Evolutionary conservation across 2,329 filamentous ascomycete genomes (phyloP).

Genomic region (Sarocladium strictum): DNA sequence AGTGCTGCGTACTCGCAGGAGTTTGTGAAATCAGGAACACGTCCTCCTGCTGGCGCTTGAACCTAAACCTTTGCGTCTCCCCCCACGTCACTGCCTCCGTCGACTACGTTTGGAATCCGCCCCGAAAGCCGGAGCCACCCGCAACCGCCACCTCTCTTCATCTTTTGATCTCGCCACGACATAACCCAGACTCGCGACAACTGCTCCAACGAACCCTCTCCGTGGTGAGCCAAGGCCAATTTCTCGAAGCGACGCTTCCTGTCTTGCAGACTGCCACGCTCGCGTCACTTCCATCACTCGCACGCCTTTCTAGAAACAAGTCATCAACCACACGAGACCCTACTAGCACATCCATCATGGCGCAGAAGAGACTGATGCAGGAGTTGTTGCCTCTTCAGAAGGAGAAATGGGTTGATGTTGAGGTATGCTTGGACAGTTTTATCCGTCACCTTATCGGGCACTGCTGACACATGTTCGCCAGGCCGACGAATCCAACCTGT

Average conservation of each 20-base stretch:
- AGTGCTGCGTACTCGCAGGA: too few relatives aligned
- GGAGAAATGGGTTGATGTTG: constrained; percentile 91
- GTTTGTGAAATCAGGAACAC: too few relatives aligned
- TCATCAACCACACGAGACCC: too few relatives aligned
- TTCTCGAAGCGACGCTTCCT: too few relatives aligned
- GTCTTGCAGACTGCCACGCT: too few relatives aligned
- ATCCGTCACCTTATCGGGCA: neutral
- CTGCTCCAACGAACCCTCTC: too few relatives aligned
- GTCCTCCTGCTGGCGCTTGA: neutral
- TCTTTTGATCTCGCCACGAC: neutral
- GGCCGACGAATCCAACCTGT: constrained; percentile 75
- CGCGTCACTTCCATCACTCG: too few relatives aligned
- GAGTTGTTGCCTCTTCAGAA: constrained; percentile 77
- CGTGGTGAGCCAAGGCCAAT: too few relatives aligned
- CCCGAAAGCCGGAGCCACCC: constrained; percentile 8
- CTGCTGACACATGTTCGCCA: constrained; percentile 26
- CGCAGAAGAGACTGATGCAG: constrained; percentile 76
- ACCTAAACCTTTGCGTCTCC: neutral
- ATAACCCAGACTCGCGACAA: neutral
- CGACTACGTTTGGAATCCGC: neutral
- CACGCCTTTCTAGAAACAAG: too few relatives aligned
- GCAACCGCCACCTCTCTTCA: neutral
- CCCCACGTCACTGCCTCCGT: constrained; percentile 1
- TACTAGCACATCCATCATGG: constrained; percentile 29
- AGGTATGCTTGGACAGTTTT: constrained; percentile 47